These are phyloP conservation scores for Vitis amurensis DNA, from an alignment of 164 flowering plant genomes.

Conservation along the genomic window DNA sequence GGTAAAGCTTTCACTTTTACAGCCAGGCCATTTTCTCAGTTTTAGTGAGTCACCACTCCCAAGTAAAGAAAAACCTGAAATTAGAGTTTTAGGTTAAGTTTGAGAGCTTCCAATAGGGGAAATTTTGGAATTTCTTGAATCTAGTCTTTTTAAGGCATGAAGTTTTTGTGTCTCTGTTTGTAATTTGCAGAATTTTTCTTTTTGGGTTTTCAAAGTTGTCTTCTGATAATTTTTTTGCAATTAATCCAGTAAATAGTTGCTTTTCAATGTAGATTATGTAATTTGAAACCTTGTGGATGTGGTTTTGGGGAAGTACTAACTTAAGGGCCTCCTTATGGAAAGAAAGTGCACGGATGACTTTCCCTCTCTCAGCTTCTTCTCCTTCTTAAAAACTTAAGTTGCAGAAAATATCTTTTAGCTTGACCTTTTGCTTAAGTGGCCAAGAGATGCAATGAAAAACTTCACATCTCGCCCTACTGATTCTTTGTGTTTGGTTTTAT, in stretches of 20 bases:
- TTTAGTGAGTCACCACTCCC: not conserved
- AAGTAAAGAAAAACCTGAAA: not conserved
- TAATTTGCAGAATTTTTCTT: not conserved
- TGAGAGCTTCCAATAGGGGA: conserved; percentile 1
- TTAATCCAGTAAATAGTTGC: not conserved
- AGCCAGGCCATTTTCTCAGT: not conserved
- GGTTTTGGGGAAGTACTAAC: conserved; percentile 11
- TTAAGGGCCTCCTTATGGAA: conserved; percentile 3
- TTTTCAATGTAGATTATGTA: conserved; percentile 3
- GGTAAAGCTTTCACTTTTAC: conserved; percentile 1
- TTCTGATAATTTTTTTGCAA: conserved; percentile 1
- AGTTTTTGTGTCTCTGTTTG: not conserved
- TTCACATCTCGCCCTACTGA: conserved; percentile 4
- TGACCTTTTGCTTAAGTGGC: not conserved
- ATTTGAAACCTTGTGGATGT: conserved; percentile 1
- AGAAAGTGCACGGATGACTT: not conserved
- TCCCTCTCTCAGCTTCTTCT: not conserved
- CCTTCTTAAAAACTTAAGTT: not conserved
- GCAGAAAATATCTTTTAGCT: not conserved
- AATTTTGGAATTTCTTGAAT: not conserved
- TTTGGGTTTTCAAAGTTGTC: not conserved
- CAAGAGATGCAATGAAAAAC: not conserved
- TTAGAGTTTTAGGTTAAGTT: not conserved
- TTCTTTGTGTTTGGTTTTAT: conserved; percentile 10
- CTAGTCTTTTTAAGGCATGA: not conserved